Conservation (phyloP, 495 filamentous ascomycete species). For the Penicillium flavigenum region DNA sequence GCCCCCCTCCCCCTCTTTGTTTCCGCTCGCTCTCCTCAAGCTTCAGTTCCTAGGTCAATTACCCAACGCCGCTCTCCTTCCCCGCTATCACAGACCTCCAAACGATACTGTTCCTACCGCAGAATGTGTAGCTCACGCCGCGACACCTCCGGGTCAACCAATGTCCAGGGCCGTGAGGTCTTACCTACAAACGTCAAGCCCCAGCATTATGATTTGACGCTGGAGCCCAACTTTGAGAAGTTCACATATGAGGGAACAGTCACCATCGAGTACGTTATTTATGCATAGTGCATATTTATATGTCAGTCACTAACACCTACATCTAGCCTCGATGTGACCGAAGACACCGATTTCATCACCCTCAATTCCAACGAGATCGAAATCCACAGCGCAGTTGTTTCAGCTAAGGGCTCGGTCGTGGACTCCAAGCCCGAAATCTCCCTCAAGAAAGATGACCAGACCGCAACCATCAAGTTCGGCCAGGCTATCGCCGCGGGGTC, state of each 20-base stretch:
- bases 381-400: constrained; percentile 72
- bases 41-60: constrained; percentile 21
- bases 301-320: constrained; percentile 9
- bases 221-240: constrained; percentile 64
- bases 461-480: constrained; percentile 59
- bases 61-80: constrained; percentile 23
- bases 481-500: constrained; percentile 56
- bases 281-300: background rate
- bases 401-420: constrained; percentile 45
- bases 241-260: constrained; percentile 65
- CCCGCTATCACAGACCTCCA: constrained; percentile 39
- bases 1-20: constrained; percentile 35
- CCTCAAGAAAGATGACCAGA: constrained; percentile 59
- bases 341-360: constrained; percentile 81
- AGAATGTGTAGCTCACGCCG: constrained; percentile 50
- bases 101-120: constrained; percentile 51
- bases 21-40: constrained; percentile 29
- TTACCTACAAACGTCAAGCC: constrained; percentile 69
- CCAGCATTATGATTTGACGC: constrained; percentile 62
- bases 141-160: constrained; percentile 47
- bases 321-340: constrained; percentile 69
- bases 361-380: constrained; percentile 86
- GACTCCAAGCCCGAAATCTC: constrained; percentile 52
- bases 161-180: constrained; percentile 61
- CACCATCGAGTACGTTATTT: constrained; percentile 55